Evolutionary conservation across 108 stramenopile species (phyloP), one percentile per base, ranked within the genome.

Genomic region (Cyclotella atomus): DNA sequence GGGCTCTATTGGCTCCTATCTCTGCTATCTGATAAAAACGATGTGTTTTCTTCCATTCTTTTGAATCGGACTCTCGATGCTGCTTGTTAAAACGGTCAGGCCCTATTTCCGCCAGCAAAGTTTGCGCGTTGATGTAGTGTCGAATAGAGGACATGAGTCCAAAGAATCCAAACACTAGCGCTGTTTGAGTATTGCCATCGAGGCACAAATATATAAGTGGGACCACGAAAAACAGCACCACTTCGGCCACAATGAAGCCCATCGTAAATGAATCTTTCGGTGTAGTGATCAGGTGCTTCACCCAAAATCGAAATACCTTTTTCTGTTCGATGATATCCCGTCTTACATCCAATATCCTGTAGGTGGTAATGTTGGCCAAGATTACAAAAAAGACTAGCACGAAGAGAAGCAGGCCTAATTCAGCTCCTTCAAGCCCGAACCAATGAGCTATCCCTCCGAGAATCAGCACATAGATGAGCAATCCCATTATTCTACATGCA

Each of bases 111-210:
- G 44, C 17, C 3, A 80, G 50, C 19, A 84, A 54, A 46, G 49
- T 59, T 23, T 49, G 29, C 7, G 79, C 72, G 45, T 77, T 84
- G 27, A 75, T 59, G 70, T 57, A 84, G 33, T 80, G 79, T 14
- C 75, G 64, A 35, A 68, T 9, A 4, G 16, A 10, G 4, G 47
- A 12, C 47, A 49, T 49, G 47, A 12, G n/a, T 4, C 47, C 47
- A n/a, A 49, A 49, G 47, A 49, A 49, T 4, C 9, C 16, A n/a
- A 49, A 49, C 4, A 49, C n/a, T 17, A 49, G 4, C 4, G 47
- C 47, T 17, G 47, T n/a, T 49, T 9, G 4, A 17, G n/a, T 49
- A 49, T 49, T 19, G 4, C n/a, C n/a, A 19, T 19, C n/a, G n/a
- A 19, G 4, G n/a, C 4, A 12, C 10, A 49, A 17, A 17, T 49